Evolutionary conservation across 2,329 filamentous ascomycete species (phyloP).

Genomic region (Aspergillus sp.): DNA sequence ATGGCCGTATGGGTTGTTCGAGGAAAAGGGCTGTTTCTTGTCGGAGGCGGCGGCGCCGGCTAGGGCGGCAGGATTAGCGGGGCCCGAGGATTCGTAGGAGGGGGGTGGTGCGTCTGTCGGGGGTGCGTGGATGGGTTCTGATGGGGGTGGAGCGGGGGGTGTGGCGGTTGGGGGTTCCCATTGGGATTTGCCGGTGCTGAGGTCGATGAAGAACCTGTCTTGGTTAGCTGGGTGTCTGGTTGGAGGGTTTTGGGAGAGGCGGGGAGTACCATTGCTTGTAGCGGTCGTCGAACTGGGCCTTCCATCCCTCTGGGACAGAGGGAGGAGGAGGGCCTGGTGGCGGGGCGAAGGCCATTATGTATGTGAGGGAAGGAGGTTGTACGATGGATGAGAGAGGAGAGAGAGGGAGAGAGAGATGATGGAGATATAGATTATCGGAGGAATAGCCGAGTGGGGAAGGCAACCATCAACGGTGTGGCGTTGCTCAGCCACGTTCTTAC

Average conservation of each 20-base stretch:
- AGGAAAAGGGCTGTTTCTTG: conserved; percentile 48
- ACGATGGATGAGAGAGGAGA: neutral
- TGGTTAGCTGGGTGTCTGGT: neutral
- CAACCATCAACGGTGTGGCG: conserved; percentile 13
- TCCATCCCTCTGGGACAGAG: conserved; percentile 74
- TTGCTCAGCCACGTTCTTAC: conserved; percentile 6
- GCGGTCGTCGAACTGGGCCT: conserved; percentile 78
- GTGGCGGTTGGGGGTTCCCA: conserved; percentile 80
- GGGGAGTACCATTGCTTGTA: conserved; percentile 74
- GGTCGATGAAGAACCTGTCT: conserved; percentile 85
- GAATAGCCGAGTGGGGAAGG: neutral
- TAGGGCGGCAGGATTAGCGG: conserved; percentile 39
- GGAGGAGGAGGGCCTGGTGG: conserved; percentile 56
- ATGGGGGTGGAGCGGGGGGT: conserved; percentile 50
- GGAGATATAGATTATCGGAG: neutral
- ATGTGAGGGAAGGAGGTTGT: neutral
- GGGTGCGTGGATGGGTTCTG: conserved; percentile 35
- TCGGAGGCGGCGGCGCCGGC: conserved; percentile 33
- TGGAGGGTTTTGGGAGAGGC: neutral
- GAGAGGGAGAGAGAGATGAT: neutral
- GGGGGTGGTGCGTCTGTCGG: conserved; percentile 42
- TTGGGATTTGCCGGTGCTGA: conserved; percentile 81
- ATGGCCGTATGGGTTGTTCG: conserved; percentile 70
- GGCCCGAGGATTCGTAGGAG: conserved; percentile 58
- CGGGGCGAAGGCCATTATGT: conserved; percentile 38